A percentile compares a stretch with the other conserved stretches of the same genome.
Evolutionary conservation across 2,329 filamentous ascomycete genomes (phyloP).

Genomic region (Arthroderma sp.): DNA sequence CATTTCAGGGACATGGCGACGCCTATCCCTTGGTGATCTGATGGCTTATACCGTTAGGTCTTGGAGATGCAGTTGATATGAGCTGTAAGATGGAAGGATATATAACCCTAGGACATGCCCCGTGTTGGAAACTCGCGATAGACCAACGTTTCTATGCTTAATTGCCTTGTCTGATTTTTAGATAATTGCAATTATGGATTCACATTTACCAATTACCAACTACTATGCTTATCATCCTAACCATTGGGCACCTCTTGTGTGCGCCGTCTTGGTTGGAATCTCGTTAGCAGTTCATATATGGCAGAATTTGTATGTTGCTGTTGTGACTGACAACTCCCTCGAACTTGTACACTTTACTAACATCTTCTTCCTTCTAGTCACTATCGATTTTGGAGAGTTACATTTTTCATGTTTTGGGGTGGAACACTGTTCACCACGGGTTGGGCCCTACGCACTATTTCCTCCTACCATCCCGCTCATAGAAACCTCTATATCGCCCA

Average conservation of each 20-base stretch:
- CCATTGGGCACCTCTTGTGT: constrained; percentile 21
- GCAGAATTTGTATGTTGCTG: constrained; percentile 21
- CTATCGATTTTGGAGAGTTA: constrained; percentile 23
- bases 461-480: constrained; percentile 18
- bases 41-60: no score
- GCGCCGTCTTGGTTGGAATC: constrained; percentile 19
- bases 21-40: no score
- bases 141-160: background rate
- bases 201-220: background rate
- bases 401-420: constrained; percentile 25
- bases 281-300: constrained; percentile 20
- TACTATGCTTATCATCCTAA: constrained; percentile 18
- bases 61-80: no score
- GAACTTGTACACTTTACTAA: background rate
- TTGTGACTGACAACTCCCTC: background rate
- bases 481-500: constrained; percentile 23
- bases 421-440: constrained; percentile 24
- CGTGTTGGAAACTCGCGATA: background rate
- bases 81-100: background rate
- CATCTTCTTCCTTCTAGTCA: constrained; percentile 9
- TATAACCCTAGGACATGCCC: background rate
- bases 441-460: constrained; percentile 23
- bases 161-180: background rate
- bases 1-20: no score
- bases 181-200: background rate